Evolutionary conservation across 2,329 filamentous ascomycete species (phyloP), one percentile per base, ranked within the genome.

Genomic region (Cordyceps sp.): DNA sequence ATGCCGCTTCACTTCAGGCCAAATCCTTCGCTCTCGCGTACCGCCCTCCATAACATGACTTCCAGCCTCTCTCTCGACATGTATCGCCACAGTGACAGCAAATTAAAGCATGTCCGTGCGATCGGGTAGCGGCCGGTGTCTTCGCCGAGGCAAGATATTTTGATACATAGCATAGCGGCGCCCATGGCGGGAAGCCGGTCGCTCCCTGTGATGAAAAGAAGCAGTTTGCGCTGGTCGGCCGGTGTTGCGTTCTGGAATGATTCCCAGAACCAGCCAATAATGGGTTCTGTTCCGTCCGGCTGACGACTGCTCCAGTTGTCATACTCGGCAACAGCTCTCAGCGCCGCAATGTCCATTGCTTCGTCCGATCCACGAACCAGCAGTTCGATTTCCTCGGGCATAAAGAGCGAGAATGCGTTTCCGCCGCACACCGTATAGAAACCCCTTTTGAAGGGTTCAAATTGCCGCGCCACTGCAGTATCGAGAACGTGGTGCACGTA

Each of bases 401-500:
- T 72, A 53, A 93, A 93, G 2, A 94, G 66, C 1, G 78, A 83
- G 23, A 93, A 62, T 1, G 86, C 85, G 48, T 90, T 93, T 23
- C 85, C 83, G 23, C 79, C 81, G 48, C 84, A 93, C 19, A 93
- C 83, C 0, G 81, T 92, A 51, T 84, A 94, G 54, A 94, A 94
- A 1, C 86, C 86, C 33, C 85, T 73, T 49, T 90, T 90, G 63
- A 94, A 94, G 1, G 86, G 85, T 48, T 93, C 84, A 41, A 92
- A 94, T 47, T 93, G 85, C 26, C 82, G 69, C 25, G 70, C 61
- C 2, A 93, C 79, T 1, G 81, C 69, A 6, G 66, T 74, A 44
- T 93, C 84, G 10, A 94, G 70, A 9, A 88, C 53, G 48, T 88
- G 80, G 25, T 75, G 72, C 9, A 93, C 70, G 48, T 93, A 93